phyloP scores from a whole-genome alignment of 1,284 basidiomycete species.

The Fistulina hepatica region DNA sequence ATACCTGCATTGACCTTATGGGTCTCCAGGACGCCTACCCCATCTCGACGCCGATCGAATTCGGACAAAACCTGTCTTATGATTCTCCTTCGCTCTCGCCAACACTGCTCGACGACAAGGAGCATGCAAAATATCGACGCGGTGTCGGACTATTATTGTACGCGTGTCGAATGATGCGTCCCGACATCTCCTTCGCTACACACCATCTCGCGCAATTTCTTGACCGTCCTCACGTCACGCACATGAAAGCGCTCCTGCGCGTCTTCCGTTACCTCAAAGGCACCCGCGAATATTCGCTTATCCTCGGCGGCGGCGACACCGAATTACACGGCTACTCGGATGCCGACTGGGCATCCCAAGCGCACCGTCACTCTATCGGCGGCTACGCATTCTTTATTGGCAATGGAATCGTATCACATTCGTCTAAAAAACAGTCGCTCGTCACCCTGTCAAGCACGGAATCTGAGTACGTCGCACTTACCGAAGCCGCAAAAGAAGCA shows the following conservation, averaged over 20 bases:
- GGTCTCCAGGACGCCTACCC: slow-evolving; percentile 15
- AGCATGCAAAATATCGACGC: slow-evolving; percentile 17
- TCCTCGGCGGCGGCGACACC: too few relatives aligned
- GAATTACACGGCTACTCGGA: slow-evolving; percentile 9
- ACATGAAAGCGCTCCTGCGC: too few relatives aligned
- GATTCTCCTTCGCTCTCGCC: slow-evolving; percentile 6
- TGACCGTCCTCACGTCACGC: too few relatives aligned
- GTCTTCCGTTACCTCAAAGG: too few relatives aligned
- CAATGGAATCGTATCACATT: slow-evolving; percentile 26
- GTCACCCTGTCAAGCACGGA: slow-evolving; percentile 8
- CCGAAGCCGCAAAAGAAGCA: slow-evolving; percentile 4
- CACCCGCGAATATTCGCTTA: too few relatives aligned
- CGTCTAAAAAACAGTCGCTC: slow-evolving; percentile 16
- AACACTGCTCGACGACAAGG: slow-evolving; percentile 8
- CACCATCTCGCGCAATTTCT: too few relatives aligned
- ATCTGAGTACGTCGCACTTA: slow-evolving; percentile 7
- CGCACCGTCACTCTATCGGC: slow-evolving; percentile 10
- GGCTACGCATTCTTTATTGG: slow-evolving; percentile 21
- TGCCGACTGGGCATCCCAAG: slow-evolving; percentile 8
- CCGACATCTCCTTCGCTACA: too few relatives aligned
- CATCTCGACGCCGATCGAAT: slow-evolving; percentile 15
- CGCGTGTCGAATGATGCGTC: too few relatives aligned
- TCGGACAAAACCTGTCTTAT: slow-evolving; percentile 12
- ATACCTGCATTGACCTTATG: too few relatives aligned
- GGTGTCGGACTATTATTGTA: slow-evolving; percentile 30